phyloP scores from a whole-genome alignment of 768 basidiomycete genomes.

The Pleurotus ostreatus region DNA sequence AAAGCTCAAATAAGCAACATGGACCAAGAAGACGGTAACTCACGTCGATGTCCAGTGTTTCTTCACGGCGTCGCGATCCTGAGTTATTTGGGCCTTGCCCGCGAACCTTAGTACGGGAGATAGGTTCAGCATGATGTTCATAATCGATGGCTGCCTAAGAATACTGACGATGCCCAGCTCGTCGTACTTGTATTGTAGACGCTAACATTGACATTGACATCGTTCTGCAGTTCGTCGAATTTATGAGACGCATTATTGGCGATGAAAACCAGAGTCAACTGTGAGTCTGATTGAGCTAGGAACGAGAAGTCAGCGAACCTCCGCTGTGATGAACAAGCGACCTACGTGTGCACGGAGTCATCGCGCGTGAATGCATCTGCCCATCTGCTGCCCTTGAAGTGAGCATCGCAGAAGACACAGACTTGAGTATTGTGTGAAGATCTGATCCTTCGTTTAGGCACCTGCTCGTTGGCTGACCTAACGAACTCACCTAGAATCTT shows the following conservation, averaged over 20 bases:
- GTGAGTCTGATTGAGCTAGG: slow-evolving; percentile 40
- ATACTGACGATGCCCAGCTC: slow-evolving; percentile 63
- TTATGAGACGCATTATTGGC: slow-evolving; percentile 73
- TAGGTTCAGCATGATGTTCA: too few species aligned
- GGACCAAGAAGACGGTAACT: slow-evolving; percentile 13
- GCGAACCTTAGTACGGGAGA: slow-evolving; percentile 42
- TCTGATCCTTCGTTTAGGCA: slow-evolving; percentile 30
- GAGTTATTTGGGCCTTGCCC: slow-evolving; percentile 63
- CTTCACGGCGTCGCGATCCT: slow-evolving; percentile 60
- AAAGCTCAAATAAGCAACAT: slow-evolving; percentile 3
- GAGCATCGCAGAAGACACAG: slow-evolving; percentile 69
- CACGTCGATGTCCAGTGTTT: slow-evolving; percentile 60
- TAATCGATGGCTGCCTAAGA: neutral
- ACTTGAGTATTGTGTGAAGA: slow-evolving; percentile 60
- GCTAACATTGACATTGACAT: slow-evolving; percentile 75
- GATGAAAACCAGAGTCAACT: slow-evolving; percentile 61
- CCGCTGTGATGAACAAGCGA: neutral
- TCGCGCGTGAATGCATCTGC: slow-evolving; percentile 73
- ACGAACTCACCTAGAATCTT: slow-evolving; percentile 55
- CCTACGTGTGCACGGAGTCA: slow-evolving; percentile 70
- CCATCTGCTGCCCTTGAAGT: slow-evolving; percentile 69
- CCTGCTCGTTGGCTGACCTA: neutral
- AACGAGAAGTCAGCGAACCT: neutral
- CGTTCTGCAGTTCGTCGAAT: slow-evolving; percentile 72
- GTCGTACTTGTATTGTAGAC: slow-evolving; percentile 70